Base-by-base conservation (phyloP, 495 filamentous ascomycete species). In the Penicillium tannophilum region DNA sequence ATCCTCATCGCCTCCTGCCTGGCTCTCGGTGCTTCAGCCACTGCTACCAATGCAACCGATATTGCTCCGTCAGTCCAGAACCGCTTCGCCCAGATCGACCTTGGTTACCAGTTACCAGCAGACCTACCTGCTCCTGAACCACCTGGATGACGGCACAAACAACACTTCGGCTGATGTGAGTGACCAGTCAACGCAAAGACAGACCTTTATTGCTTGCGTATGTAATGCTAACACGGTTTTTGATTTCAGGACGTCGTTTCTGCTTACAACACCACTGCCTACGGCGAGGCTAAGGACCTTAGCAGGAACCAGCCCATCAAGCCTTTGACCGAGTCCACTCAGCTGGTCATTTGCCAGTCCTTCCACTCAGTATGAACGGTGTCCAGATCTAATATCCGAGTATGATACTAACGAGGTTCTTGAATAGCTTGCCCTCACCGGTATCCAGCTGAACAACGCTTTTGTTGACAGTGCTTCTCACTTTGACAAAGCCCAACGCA, bases 341-440 rank as follows among this genome's bases (percentile, higher is more conserved):
- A 60, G 44, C 44, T 60, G 26, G 57, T 60, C 23, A 52, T 59
- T 49, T 59, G 56, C 56, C 56, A 59, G 56, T 30, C 56, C 17
- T 59, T 53, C 56, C 56, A 59, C 56, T 59, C 56, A 19, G 56
- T 59, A 48, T 7, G 49, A 41, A 28, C 28, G 28, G 6, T 36
- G 0, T 36, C 10, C 9, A 10, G 9, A 3, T 12, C 0, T 12
- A 1, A 36, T 10, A 12, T 36, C 33, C 33, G 10, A 9, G 10
- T 14, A 12, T 9, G 0, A 36, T 12, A 14, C 12, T 36, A 12
- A 36, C 10, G 33, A 12, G 9, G 20, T 19, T 17, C 17, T 23
- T 14, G 9, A 12, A 14, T n/a, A 59, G 49, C 50, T 59, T n/a
- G 50, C 44, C 12, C 42, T 55, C 33, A 54, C 35, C 16, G 57